Evolutionary conservation across 192 early-diverging fungal species (phyloP), one percentile per base, ranked within the genome.

Genomic region (Martensiomyces pterosporus): DNA sequence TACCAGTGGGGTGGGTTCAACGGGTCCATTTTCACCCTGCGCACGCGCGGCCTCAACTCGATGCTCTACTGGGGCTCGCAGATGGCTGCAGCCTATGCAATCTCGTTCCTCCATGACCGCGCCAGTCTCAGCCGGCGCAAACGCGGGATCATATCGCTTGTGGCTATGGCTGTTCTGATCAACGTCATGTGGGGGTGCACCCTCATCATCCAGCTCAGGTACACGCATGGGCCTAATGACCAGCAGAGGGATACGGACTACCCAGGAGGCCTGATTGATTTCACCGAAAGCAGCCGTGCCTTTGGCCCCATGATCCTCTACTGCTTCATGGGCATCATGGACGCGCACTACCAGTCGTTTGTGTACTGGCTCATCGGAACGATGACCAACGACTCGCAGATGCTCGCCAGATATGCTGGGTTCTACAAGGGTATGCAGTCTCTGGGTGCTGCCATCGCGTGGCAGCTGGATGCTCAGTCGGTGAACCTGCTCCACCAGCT

Each of bases 371-470:
- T 92, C 9, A 82, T 92, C 54, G 90, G 90, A 19, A 80, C 90
- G 9, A 69, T 89, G 53, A 86, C 90, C 12, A 89, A 89, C 60
- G 86, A 92, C 54, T 69, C 83, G 10, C 75, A 76, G 14, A 71
- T 70, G 36, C 66, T 83, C 25, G 80, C 86, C 8, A 69, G 85
- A 36, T 86, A 82, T 54, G 76, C 82, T 24, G 88, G 88, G 16
- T 89, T 86, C 63, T 90, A 90, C 82, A 92, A 92, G 77, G 83
- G 82, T 34, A 76, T 88, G 12, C 90, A 92, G 75, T 86, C 82
- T 33, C 64, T 80, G 49, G 84, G 79, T 12, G 80, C 72, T 26
- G 88, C 83, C 25, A 64, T 86, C 24, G 76, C 81, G 2, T 82
- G 83, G 78, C 78, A 83, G 56, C 67, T 86, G 42, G 81, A 80